Evolutionary conservation across 2,329 filamentous ascomycete species (phyloP), one percentile per base, ranked within the genome.

Genomic region (Shiraia sp.): DNA sequence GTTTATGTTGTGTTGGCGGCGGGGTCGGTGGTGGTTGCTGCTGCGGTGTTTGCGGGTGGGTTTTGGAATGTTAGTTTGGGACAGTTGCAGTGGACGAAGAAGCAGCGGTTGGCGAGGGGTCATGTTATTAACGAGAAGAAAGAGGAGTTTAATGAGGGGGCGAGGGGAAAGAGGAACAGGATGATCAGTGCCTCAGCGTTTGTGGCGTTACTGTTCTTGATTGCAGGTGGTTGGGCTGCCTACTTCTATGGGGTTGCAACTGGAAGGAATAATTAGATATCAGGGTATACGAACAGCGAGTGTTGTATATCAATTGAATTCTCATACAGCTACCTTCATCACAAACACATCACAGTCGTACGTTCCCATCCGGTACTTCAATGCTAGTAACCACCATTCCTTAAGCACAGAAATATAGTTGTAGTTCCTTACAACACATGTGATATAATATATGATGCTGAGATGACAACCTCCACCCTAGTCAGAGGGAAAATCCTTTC

Each of bases 241-340:
- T 84, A 82, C 57, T 81, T 84, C 46, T 84, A 79, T 79, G 80
- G 81, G 6, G 73, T 79, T 2, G 77, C 76, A 3, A 83, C 78
- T 0, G 77, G 76, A 0, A 73, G 80, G 14, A 61, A 63, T 22
- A 42, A n/a, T n/a, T n/a, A n/a, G n/a, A n/a, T n/a, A n/a, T n/a
- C n/a, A n/a, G n/a, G n/a, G n/a, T n/a, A n/a, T n/a, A n/a, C n/a
- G n/a, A n/a, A n/a, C n/a, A n/a, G n/a, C n/a, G n/a, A n/a, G n/a
- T n/a, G n/a, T n/a, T n/a, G n/a, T n/a, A n/a, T n/a, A n/a, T n/a
- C n/a, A n/a, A n/a, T n/a, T n/a, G n/a, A n/a, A n/a, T n/a, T n/a
- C n/a, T n/a, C n/a, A n/a, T n/a, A n/a, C n/a, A n/a, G n/a, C n/a
- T n/a, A n/a, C n/a, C n/a, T n/a, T n/a, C n/a, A n/a, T n/a, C n/a